These are phyloP conservation scores for Saturnispora gosingensis DNA, from an alignment of 805 yeast species.

Conservation along the genomic window DNA sequence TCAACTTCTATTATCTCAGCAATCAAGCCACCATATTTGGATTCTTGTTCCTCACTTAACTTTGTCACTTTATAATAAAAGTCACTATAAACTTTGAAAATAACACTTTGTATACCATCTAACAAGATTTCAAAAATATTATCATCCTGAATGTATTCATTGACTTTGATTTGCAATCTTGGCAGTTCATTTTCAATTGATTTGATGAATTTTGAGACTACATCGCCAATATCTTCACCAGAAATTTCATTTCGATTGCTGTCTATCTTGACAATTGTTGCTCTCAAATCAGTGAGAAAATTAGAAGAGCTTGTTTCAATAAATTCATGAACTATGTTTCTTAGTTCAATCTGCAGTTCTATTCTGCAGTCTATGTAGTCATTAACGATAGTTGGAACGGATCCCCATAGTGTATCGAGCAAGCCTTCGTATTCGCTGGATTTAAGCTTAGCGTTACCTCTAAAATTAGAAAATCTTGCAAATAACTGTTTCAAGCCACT, in stretches of 20 bases:
- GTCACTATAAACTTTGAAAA: conserved; percentile 47
- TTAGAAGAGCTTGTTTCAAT: conserved; percentile 46
- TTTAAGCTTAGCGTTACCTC: conserved; percentile 3
- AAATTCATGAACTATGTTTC: conserved; percentile 60
- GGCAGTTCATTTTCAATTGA: conserved; percentile 49
- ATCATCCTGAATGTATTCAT: conserved; percentile 46
- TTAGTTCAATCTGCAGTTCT: conserved; percentile 66
- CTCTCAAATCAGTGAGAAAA: conserved; percentile 27
- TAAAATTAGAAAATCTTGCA: conserved; percentile 16
- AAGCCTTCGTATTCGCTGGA: conserved; percentile 13
- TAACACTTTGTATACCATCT: conserved; percentile 57
- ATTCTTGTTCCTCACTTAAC: conserved; percentile 13
- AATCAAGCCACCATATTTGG: conserved; percentile 23
- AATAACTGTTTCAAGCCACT: conserved; percentile 54
- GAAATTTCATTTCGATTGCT: conserved; percentile 2
- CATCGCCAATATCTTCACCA: conserved; percentile 9
- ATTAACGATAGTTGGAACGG: conserved; percentile 71
- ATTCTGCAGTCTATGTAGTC: conserved; percentile 69
- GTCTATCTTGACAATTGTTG: neutral
- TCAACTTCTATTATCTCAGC: conserved; percentile 58
- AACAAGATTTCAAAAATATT: conserved; percentile 43
- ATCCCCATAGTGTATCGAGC: conserved; percentile 32
- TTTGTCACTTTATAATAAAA: conserved; percentile 30
- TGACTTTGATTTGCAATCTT: conserved; percentile 41
- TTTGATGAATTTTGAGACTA: conserved; percentile 33